Conservation (phyloP, 2,329 filamentous ascomycete genomes). For the Colletotrichum karsti region DNA sequence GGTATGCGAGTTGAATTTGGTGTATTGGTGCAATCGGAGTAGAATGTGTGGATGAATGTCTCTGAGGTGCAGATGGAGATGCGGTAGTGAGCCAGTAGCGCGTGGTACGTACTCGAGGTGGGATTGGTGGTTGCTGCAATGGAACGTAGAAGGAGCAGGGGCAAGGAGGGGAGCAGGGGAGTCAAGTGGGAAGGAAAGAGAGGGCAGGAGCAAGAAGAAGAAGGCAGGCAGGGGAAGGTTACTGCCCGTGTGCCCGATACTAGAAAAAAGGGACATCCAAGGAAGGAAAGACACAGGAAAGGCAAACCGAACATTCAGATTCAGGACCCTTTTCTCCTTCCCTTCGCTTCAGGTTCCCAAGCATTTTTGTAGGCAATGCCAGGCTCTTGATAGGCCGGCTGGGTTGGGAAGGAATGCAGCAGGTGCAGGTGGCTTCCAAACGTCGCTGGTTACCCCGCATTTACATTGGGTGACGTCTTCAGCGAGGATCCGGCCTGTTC, state of each 20-base stretch:
- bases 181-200: not conserved
- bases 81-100: not conserved
- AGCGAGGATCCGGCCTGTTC: conserved; percentile 22
- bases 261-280: not conserved
- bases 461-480: conserved; percentile 29
- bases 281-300: not conserved
- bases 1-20: not conserved
- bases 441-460: conserved; percentile 30
- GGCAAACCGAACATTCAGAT: not conserved
- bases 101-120: not conserved
- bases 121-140: not conserved
- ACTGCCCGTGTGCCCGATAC: not conserved
- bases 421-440: not conserved
- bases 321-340: not conserved
- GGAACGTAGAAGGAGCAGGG: not conserved
- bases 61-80: not conserved
- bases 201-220: not conserved
- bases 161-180: not conserved
- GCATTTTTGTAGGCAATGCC: not conserved
- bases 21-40: not conserved
- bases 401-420: not conserved
- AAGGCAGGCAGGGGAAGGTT: not conserved
- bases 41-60: conserved; percentile 15
- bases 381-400: not conserved
- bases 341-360: not conserved